Evolutionary conservation across 108 stramenopile genomes (phyloP).

Genomic region (Cyclotella cryptica): DNA sequence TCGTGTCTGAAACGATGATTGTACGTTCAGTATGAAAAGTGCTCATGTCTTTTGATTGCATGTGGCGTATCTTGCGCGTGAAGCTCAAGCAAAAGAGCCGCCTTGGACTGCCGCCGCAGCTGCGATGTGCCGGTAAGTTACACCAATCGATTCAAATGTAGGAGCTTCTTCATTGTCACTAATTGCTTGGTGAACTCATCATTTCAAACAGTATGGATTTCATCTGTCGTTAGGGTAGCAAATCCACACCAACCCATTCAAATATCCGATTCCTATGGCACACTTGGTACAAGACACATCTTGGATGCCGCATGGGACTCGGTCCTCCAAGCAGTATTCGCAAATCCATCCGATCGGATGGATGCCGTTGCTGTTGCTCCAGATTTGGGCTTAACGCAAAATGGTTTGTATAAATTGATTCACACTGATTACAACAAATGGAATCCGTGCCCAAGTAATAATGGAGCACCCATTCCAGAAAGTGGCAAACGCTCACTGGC

Average conservation of each 20-base stretch:
- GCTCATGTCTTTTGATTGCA: neutral
- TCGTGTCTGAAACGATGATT: neutral
- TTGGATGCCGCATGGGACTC: conserved; percentile 46
- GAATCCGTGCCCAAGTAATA: neutral
- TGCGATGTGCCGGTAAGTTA: conserved; percentile 72
- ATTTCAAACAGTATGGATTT: conserved; percentile 66
- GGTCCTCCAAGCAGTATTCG: conserved; percentile 54
- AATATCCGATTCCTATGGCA: conserved; percentile 71
- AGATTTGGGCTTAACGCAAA: conserved; percentile 44
- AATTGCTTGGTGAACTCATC: neutral
- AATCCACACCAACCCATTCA: conserved; percentile 61
- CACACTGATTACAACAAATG: conserved; percentile 33
- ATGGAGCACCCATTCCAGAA: conserved; percentile 8
- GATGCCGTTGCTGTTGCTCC: conserved; percentile 45
- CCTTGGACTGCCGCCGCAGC: conserved; percentile 72
- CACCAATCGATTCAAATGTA: neutral
- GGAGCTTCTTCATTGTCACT: neutral
- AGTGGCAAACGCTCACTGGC: conserved; percentile 48
- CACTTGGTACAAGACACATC: conserved; percentile 53
- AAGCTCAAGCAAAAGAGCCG: conserved; percentile 62
- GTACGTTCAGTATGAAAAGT: neutral
- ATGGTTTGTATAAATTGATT: conserved; percentile 36
- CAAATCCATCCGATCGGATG: conserved; percentile 35
- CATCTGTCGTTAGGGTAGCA: conserved; percentile 66
- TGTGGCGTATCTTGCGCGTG: neutral